Conservation (phyloP, 148 eudicot species). For the Vaccinium corymbosum region DNA sequence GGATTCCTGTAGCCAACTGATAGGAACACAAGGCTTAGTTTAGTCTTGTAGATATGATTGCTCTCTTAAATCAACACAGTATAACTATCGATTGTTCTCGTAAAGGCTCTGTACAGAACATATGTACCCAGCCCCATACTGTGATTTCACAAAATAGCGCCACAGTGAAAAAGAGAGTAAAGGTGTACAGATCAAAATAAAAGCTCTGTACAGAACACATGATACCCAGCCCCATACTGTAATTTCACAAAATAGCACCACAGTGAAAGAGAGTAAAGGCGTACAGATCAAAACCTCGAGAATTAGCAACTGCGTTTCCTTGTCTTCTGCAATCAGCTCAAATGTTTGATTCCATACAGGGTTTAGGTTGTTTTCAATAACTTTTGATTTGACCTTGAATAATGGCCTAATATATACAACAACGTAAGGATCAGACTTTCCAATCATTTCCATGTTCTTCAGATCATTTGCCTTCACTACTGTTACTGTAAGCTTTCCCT, state of each 20-base stretch:
- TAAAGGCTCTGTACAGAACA: background rate
- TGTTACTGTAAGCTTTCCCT: slow-evolving; percentile 74
- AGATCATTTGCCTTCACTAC: slow-evolving; percentile 73
- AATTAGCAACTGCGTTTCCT: slow-evolving; percentile 81
- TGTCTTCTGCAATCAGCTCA: slow-evolving; percentile 84
- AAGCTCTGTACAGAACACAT: background rate
- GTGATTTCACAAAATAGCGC: background rate
- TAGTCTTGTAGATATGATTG: background rate
- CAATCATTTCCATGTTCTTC: slow-evolving; percentile 91
- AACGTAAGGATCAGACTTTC: slow-evolving; percentile 94
- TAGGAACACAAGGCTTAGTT: background rate
- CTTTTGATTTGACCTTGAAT: slow-evolving; percentile 83
- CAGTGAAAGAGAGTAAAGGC: slow-evolving; percentile 6
- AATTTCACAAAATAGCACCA: background rate
- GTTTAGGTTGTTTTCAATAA: slow-evolving; percentile 76
- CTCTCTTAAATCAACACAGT: background rate
- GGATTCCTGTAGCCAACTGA: background rate
- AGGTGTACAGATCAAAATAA: slow-evolving; percentile 28
- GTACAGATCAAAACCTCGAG: slow-evolving; percentile 60
- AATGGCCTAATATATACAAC: slow-evolving; percentile 67
- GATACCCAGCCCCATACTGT: background rate
- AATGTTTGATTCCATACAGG: slow-evolving; percentile 92
- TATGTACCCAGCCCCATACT: background rate
- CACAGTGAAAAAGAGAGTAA: background rate
- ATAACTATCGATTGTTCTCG: background rate